These are phyloP conservation scores for Hypoxylon sp. DNA, from an alignment of 2,329 filamentous ascomycete species.

Conservation along the genomic window DNA sequence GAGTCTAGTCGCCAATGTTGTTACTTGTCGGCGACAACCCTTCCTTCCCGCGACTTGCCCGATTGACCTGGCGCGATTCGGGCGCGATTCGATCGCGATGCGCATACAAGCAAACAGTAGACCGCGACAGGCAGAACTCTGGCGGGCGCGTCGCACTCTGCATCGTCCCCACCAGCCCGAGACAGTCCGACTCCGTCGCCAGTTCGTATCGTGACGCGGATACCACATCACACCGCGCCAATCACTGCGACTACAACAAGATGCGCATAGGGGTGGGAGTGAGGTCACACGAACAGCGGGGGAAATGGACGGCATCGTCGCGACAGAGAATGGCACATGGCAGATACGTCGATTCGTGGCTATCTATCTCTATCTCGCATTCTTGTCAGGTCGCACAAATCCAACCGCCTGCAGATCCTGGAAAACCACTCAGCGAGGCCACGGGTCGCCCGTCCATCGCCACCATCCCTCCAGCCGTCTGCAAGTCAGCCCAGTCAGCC, in stretches of 20 bases:
- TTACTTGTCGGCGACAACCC: constrained; percentile 10
- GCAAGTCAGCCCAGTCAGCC: no score
- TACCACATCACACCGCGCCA: background rate
- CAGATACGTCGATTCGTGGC: constrained; percentile 7
- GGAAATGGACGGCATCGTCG: background rate
- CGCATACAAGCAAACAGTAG: constrained; percentile 11
- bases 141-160: background rate
- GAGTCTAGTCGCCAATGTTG: background rate
- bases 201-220: background rate
- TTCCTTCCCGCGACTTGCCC: background rate
- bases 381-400: constrained; percentile 26
- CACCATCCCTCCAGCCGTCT: constrained; percentile 9
- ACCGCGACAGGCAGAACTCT: constrained; percentile 1
- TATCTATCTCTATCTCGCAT: constrained; percentile 29
- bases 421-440: constrained; percentile 6
- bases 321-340: background rate
- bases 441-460: constrained; percentile 23
- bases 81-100: constrained; percentile 21
- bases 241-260: background rate
- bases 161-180: background rate
- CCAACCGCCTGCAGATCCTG: constrained; percentile 31
- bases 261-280: background rate
- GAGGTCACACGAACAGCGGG: background rate
- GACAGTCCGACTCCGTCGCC: background rate
- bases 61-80: constrained; percentile 7